Evolutionary conservation across 2,329 filamentous ascomycete genomes (phyloP).

Genomic region (Chrysoporthe puriensis): DNA sequence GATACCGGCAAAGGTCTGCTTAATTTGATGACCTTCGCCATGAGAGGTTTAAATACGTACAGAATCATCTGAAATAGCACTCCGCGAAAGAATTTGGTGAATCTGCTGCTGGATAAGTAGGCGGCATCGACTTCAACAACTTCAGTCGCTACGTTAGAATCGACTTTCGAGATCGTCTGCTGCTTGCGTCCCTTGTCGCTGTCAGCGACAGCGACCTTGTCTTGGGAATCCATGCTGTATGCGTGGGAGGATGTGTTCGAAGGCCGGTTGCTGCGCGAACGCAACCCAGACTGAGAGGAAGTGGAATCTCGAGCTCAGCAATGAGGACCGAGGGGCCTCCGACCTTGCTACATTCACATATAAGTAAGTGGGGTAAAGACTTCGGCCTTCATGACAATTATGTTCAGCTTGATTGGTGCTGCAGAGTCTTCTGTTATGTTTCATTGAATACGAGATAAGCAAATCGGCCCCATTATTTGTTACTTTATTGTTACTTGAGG

Average conservation of each 20-base stretch:
- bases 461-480: slow-evolving; percentile 8
- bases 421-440: not conserved
- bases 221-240: slow-evolving; percentile 2
- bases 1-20: too few species aligned
- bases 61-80: slow-evolving; percentile 28
- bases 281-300: not conserved
- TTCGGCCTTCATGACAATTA: slow-evolving; percentile 8
- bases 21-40: not conserved
- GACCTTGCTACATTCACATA: not conserved
- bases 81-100: slow-evolving; percentile 21
- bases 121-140: slow-evolving; percentile 24
- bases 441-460: slow-evolving; percentile 3
- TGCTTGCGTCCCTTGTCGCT: slow-evolving; percentile 1
- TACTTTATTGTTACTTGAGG: not conserved
- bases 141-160: slow-evolving; percentile 23
- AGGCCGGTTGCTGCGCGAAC: not conserved
- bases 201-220: slow-evolving; percentile 11
- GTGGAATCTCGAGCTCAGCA: not conserved
- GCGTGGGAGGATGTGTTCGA: not conserved
- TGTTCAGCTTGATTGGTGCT: not conserved
- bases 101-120: slow-evolving; percentile 23
- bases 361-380: not conserved
- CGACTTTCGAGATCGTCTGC: slow-evolving; percentile 11
- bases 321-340: not conserved
- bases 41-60: slow-evolving; percentile 6